Base-by-base conservation (phyloP, 805 yeast genomes). In the Yarrowia osloensis region DNA sequence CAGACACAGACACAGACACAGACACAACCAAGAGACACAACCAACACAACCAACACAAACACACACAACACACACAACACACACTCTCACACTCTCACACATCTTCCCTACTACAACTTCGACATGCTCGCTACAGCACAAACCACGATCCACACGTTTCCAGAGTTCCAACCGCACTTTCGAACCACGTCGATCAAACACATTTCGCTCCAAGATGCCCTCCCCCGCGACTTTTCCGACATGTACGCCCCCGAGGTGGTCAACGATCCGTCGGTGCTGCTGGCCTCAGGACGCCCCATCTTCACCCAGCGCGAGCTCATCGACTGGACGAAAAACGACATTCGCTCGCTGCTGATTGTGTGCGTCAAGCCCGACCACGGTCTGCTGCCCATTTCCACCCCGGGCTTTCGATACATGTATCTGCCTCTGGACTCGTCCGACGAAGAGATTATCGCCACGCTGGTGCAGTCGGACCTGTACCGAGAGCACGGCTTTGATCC, bases 321-420 rank as follows among this genome's bases (percentile, higher is more conserved):
- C 28, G 89, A 88, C 74, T 89, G 94, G 94, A 86, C 84, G 57
- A 73, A 87, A 62, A 89, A 89, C 74, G 93, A 88, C 74, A 77
- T 87, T 21, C 78, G 94, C 50, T 86, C 91, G 1, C 75, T 88
- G 31, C 77, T 89, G 40, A 86, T 89, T 29, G 79, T 86, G 24
- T 44, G 54, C 44, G 5, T 21, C n/a, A 44, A 44, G 22, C 65
- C 65, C 54, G 83, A 81, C 35, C 76, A 74, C 28, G 54, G 47
- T 5, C 29, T 66, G 17, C 67, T 61, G 17, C 61, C 33, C 26
- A 42, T 39, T 7, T 39, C 46, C n/a, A 67, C 67, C 5, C 50
- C 62, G 15, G 66, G 65, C 74, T 86, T 86, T 73, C 76, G 80
- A 63, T 76, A 87, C 61, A 81, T 80, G 67, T 74, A 81, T 28